These are phyloP conservation scores for Ulota crispa DNA, from an alignment of 225 moss, liverwort and hornwort genomes.

Conservation along the genomic window DNA sequence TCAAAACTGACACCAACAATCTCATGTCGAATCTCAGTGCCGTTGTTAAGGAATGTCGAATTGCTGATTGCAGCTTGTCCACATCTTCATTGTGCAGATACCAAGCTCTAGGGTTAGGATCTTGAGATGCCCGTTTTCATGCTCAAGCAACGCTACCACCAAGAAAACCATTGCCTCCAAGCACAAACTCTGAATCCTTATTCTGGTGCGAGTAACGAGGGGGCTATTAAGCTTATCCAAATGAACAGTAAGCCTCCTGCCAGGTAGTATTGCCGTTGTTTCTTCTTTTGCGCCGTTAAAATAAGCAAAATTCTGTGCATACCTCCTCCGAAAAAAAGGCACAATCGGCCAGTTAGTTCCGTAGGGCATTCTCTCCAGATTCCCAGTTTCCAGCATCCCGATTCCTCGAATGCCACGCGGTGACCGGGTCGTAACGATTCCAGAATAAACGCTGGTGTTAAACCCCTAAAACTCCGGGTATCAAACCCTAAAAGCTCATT, in stretches of 20 bases:
- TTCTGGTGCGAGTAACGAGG: not conserved
- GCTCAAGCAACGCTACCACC: not conserved
- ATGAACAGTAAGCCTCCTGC: too few species aligned
- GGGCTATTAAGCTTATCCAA: not conserved
- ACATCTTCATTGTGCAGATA: not conserved
- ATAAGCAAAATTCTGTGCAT: too few species aligned
- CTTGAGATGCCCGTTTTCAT: not conserved
- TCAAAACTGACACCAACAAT: not conserved
- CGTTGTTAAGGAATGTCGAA: constrained; percentile 12
- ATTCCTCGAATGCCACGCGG: not conserved
- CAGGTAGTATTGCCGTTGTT: too few species aligned
- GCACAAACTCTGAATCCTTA: not conserved
- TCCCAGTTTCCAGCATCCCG: not conserved
- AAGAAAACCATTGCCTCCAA: not conserved
- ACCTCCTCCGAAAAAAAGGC: too few species aligned
- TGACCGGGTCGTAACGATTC: not conserved
- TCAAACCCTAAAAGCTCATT: not conserved
- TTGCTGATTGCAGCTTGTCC: constrained; percentile 20
- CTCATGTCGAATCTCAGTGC: not conserved
- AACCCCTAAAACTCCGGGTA: not conserved
- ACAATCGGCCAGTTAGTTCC: too few species aligned
- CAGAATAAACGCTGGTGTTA: not conserved
- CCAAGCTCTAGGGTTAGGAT: too few species aligned
- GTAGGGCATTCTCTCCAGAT: not conserved
- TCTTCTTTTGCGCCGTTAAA: too few species aligned